A percentile compares a stretch with the other conserved stretches of the same genome.
Conservation (phyloP, 768 basidiomycete genomes). For the Hypsizygus marmoreus region DNA sequence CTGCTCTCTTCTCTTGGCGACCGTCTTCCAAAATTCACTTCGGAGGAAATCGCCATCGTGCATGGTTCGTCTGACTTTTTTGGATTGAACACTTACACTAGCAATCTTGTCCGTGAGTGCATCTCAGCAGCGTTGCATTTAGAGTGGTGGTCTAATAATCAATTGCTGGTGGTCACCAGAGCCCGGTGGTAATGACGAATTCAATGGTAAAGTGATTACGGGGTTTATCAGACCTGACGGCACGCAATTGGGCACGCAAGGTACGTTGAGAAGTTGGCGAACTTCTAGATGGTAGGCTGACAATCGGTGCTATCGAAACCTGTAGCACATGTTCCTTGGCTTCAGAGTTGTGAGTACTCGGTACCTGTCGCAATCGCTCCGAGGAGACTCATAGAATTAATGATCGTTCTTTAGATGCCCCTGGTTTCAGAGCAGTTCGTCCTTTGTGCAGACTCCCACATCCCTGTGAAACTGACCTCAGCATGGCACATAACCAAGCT, state of each 20-base stretch:
- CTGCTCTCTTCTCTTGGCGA: slow-evolving; percentile 50
- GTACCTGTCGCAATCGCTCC: no score
- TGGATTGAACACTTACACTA: slow-evolving; percentile 68
- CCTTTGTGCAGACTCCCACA: background rate
- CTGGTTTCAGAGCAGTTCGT: slow-evolving; percentile 59
- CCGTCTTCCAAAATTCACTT: slow-evolving; percentile 55
- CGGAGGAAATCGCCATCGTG: slow-evolving; percentile 55
- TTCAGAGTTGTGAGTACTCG: slow-evolving; percentile 53
- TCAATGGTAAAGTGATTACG: slow-evolving; percentile 54
- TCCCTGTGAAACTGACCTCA: no score
- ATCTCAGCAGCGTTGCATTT: background rate
- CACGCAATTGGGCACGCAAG: slow-evolving; percentile 58
- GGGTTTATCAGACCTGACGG: slow-evolving; percentile 59
- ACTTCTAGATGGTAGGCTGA: no score
- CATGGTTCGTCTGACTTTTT: slow-evolving; percentile 69
- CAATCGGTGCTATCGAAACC: background rate
- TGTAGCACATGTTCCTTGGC: slow-evolving; percentile 60
- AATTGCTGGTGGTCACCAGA: slow-evolving; percentile 30
- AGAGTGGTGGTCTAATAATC: background rate
- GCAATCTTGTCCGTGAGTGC: slow-evolving; percentile 54
- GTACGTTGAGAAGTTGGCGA: slow-evolving; percentile 31
- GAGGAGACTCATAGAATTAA: no score
- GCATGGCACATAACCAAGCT: no score
- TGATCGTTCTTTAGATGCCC: slow-evolving; percentile 39
- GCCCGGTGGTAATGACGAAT: slow-evolving; percentile 57